Evolutionary conservation across 164 flowering plant species (phyloP), one percentile per base, ranked within the genome.

Genomic region (Aristolochia contorta): DNA sequence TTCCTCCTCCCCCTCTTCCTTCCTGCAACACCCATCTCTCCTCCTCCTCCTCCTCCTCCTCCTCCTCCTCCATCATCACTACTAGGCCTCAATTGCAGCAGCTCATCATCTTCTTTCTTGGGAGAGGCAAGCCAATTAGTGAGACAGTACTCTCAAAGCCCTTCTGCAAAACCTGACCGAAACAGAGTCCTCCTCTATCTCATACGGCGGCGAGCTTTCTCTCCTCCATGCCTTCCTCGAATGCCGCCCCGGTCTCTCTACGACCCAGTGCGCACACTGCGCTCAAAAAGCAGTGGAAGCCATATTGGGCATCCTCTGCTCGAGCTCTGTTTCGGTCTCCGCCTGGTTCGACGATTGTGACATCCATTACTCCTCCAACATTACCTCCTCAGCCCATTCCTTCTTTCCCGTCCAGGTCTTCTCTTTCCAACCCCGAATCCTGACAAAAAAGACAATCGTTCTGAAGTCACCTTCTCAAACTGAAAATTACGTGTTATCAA

Each of bases 321-420:
- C 59, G 0, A 22, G 46, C 21, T 57, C 73, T 10, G 54, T 49
- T 12, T 24, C 65, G 5, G 59, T 23, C 22, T 16, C 62, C 0
- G 68, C 66, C 46, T 70, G 73, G 73, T 65, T 61, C 37, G 63
- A 70, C 21, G 65, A 62, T 60, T 70, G 73, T 33, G 65, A 61
- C 56, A 6, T 65, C 32, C 59, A 70, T 22, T 70, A 65, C 62
- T 51, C 43, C 54, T 22, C 49, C 58, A 32, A 50, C 58, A 16
- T 10, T 30, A 54, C 45, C 48, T 59, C 67, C 54, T 32, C 33
- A 7, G 33, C 33, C 33, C 3, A 7, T 32, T 32, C 33, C 33
- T 32, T 7, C 33, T 54, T 12, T 18, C 27, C 54, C 18, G 33
- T 48, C 54, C 19, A 32, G 4, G 15, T 48, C n/a, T 20, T 41